Conservation (phyloP, 1,284 basidiomycete species). For the Trichosporon ovoides region DNA sequence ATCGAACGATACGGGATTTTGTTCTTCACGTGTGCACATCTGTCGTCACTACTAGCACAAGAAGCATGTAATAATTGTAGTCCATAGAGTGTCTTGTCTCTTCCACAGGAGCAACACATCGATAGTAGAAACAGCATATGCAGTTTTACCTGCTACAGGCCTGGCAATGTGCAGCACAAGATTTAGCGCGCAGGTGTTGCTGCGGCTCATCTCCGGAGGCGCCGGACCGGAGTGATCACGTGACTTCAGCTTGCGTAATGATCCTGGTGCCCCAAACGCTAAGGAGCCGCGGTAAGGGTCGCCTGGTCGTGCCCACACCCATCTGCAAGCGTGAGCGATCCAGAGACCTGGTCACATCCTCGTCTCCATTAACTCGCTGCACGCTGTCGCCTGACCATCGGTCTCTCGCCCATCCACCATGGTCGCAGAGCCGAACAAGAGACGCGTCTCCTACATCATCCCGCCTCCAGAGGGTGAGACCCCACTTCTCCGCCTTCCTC, state of each 20-base stretch:
- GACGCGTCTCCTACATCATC: constrained; percentile 77
- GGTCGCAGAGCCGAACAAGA: constrained; percentile 30
- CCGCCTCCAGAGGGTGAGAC: constrained; percentile 58
- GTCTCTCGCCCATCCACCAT: not conserved
- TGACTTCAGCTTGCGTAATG: not conserved
- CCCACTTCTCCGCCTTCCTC: constrained; percentile 64
- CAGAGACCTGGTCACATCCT: too few relatives aligned
- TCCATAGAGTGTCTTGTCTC: not conserved
- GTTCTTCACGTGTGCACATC: not conserved
- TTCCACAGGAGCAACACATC: not conserved
- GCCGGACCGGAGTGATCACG: not conserved
- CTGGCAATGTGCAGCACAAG: too few relatives aligned
- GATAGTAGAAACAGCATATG: not conserved
- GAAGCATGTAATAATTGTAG: constrained; percentile 1
- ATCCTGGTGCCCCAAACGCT: not conserved
- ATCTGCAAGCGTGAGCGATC: too few relatives aligned
- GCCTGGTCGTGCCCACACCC: not conserved
- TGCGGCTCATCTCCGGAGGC: too few relatives aligned
- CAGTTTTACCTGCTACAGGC: not conserved
- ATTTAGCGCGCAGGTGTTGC: too few relatives aligned
- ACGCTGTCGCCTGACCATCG: not conserved
- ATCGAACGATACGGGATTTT: not conserved
- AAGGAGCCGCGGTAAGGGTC: not conserved
- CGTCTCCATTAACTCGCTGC: not conserved
- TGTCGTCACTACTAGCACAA: not conserved